Conservation (phyloP, 768 basidiomycete species). For the Tephrocybe sp. region DNA sequence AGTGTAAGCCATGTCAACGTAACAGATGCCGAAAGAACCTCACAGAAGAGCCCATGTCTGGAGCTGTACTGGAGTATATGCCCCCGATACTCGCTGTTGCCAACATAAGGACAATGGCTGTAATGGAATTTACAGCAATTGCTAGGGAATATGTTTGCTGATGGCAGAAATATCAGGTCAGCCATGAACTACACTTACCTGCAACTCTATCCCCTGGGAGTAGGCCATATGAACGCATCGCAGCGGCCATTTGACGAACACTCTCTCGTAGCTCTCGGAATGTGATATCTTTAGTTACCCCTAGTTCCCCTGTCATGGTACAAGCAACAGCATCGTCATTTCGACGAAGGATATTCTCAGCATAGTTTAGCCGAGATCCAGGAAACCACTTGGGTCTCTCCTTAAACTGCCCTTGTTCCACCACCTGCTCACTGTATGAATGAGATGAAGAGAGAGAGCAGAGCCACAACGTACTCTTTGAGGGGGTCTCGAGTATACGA, state of each 20-base stretch:
- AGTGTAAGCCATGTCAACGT: background rate
- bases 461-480: constrained; percentile 2
- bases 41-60: constrained; percentile 67
- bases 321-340: constrained; percentile 57
- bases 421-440: constrained; percentile 28
- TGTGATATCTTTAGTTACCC: constrained; percentile 42
- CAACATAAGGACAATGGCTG: constrained; percentile 56
- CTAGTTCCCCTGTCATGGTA: constrained; percentile 54
- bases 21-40: background rate
- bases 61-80: constrained; percentile 65
- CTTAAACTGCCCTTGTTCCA: constrained; percentile 39
- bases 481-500: constrained; percentile 54
- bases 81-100: constrained; percentile 64
- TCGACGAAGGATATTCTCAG: constrained; percentile 61
- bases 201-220: constrained; percentile 61
- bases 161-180: background rate
- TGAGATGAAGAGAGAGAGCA: too few species aligned
- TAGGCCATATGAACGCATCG: constrained; percentile 53
- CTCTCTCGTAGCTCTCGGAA: constrained; percentile 49
- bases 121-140: constrained; percentile 60
- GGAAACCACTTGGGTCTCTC: constrained; percentile 69
- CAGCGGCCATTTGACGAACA: constrained; percentile 55
- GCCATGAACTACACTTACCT: constrained; percentile 37
- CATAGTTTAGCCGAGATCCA: constrained; percentile 61
- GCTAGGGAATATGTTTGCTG: constrained; percentile 34